A percentile compares a stretch with the other conserved stretches of the same genome.
These are phyloP conservation scores for Hypoxylon intermedium DNA, from an alignment of 495 filamentous ascomycete genomes.

Conservation along the genomic window DNA sequence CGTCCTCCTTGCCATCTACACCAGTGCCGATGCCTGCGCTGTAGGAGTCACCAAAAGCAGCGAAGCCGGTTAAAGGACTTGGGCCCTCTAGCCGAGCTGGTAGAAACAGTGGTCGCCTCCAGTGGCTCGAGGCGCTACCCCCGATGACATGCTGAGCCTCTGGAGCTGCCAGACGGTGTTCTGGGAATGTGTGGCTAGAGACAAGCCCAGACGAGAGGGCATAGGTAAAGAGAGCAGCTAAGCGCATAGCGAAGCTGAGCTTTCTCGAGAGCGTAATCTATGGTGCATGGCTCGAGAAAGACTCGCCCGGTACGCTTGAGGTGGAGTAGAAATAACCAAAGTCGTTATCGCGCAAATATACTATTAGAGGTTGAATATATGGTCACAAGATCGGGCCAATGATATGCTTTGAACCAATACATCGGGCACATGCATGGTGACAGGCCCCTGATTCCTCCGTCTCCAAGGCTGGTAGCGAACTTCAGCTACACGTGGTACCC, in stretches of 20 bases:
- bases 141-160: slow-evolving; percentile 28
- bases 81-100: background rate
- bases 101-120: slow-evolving; percentile 3
- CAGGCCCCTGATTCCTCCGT: slow-evolving; percentile 23
- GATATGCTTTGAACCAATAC: slow-evolving; percentile 20
- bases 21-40: slow-evolving; percentile 56
- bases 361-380: too few species aligned
- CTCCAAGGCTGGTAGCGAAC: background rate
- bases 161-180: slow-evolving; percentile 2
- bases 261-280: slow-evolving; percentile 3
- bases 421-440: slow-evolving; percentile 25
- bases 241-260: slow-evolving; percentile 34
- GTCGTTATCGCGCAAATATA: too few species aligned
- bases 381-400: slow-evolving; percentile 26
- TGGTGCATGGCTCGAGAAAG: slow-evolving; percentile 13
- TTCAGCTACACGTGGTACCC: background rate
- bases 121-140: background rate
- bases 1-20: slow-evolving; percentile 46
- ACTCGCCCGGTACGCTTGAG: slow-evolving; percentile 5
- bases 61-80: slow-evolving; percentile 39
- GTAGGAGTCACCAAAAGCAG: slow-evolving; percentile 58
- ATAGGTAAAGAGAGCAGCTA: slow-evolving; percentile 13
- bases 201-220: background rate
- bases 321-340: slow-evolving; percentile 12
- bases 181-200: slow-evolving; percentile 1